Base-by-base conservation (phyloP, 208 protist species). In the Acanthamoeba triangularis region DNA sequence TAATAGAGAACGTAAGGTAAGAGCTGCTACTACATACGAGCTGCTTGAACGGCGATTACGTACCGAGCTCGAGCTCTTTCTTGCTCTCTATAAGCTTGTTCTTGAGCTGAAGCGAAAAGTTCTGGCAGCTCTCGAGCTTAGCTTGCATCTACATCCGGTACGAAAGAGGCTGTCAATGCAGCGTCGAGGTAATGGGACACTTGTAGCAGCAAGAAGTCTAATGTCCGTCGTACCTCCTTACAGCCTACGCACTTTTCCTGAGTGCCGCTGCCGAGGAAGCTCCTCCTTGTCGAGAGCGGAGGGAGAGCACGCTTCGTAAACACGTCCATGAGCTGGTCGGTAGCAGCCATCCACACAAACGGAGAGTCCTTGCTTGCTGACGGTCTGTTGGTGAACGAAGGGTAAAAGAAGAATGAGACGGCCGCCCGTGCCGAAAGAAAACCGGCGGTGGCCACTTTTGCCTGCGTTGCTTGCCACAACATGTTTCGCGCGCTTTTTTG, bases 41-140 rank as follows among this genome's bases (percentile, higher is more conserved):
- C 44, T 47, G 14, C 44, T 47, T n/a, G n/a, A n/a, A 25, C 67
- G 13, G 11, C 14, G 37, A 84, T 5, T 30, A 84, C 74, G 74
- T n/a, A 84, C 74, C 41, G 13, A 84, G 13, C 41, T 84, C 74
- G 20, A 54, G 74, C 37, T 84, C 74, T 20, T 84, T 84, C 44
- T 52, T 84, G 37, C 6, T 5, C 37, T 84, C 74, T 30, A 37
- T 0, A 37, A 74, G 65, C 65, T 74, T 74, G 65, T 37, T 74
- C 65, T 74, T 74, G 16, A 74, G 20, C 16, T 74, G 65, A 13
- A 74, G 30, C n/a, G 10, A 8, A 8, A 30, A 5, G 30, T 74
- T 74, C 13, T 74, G 65, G 65, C 65, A 23, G 65, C n/a, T 20
- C 13, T 33, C 25, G 65, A 74, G 65, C 65, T 74, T 74, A 7